phyloP scores from a whole-genome alignment of 2,329 filamentous ascomycete genomes.

The Sporothrix brasiliensis region DNA sequence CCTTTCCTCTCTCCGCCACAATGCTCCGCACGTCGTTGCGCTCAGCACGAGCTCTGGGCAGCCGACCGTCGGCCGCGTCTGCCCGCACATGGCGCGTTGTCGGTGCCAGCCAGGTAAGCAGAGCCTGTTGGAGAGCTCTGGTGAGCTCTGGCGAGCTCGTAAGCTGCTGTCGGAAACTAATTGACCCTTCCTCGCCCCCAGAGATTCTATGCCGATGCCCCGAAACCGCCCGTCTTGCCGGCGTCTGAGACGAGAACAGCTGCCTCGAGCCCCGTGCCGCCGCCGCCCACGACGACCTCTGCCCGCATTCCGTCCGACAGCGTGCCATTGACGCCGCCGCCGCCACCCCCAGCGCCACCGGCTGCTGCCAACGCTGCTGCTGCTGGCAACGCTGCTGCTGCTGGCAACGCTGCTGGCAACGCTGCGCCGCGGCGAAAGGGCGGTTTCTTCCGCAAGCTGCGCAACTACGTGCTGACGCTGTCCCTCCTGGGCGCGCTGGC shows the following conservation, averaged over 20 bases:
- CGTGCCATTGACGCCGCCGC: conserved; percentile 45
- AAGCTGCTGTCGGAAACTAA: not conserved
- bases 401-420: conserved; percentile 43
- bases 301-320: conserved; percentile 46
- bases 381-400: conserved; percentile 41
- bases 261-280: conserved; percentile 49
- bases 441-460: conserved; percentile 70
- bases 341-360: conserved; percentile 46
- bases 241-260: conserved; percentile 57
- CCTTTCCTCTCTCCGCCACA: conserved; percentile 46
- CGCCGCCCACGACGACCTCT: conserved; percentile 44
- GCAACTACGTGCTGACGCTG: conserved; percentile 75
- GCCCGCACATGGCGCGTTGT: conserved; percentile 59
- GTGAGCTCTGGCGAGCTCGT: not conserved
- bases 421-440: conserved; percentile 56
- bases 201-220: conserved; percentile 60
- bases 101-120: conserved; percentile 33
- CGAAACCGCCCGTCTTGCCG: conserved; percentile 57
- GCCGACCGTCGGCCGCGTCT: conserved; percentile 54
- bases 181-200: conserved; percentile 38
- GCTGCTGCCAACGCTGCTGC: conserved; percentile 26
- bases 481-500: conserved; percentile 74
- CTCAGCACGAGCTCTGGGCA: conserved; percentile 63
- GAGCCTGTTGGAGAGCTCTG: not conserved
- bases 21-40: conserved; percentile 72